Percentiles rank a stretch among this genome's conserved stretches.
Evolutionary conservation across 202 grass and related monocot genomes (phyloP).

Genomic region (Brachypodium distachyon): DNA sequence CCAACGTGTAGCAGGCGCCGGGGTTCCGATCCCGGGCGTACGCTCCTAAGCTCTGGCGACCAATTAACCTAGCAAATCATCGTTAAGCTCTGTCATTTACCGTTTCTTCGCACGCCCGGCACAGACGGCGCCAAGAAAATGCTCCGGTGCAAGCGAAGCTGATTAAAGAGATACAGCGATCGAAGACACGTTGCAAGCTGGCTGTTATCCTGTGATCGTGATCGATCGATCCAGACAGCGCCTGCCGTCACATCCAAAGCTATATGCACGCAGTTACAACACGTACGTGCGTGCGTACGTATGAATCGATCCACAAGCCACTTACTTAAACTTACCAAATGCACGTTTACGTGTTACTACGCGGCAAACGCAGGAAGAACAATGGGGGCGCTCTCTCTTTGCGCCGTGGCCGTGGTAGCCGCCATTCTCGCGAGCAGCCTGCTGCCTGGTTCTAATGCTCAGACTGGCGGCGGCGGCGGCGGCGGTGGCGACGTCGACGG

Average conservation of each 20-base stretch:
- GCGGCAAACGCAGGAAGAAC: neutral
- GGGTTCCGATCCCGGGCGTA: too few relatives aligned
- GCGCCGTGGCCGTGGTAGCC: neutral
- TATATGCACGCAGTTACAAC: too few relatives aligned
- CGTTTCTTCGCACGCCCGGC: neutral
- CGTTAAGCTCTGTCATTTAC: too few relatives aligned
- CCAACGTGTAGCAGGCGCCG: too few relatives aligned
- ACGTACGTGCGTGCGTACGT: too few relatives aligned
- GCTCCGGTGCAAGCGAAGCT: neutral
- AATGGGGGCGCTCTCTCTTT: neutral
- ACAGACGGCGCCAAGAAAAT: neutral
- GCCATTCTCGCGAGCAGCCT: neutral
- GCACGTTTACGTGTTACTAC: too few relatives aligned
- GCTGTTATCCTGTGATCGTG: too few relatives aligned
- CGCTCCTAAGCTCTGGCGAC: too few relatives aligned
- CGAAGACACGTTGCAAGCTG: neutral
- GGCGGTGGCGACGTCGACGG: neutral
- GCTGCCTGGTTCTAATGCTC: neutral
- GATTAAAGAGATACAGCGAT: neutral
- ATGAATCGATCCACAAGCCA: too few relatives aligned
- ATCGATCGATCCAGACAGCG: neutral
- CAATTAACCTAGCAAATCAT: too few relatives aligned
- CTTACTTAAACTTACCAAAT: too few relatives aligned
- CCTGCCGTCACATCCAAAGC: neutral
- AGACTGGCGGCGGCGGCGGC: neutral